phyloP scores from a whole-genome alignment of 768 basidiomycete species.

The Trametes villosa region DNA sequence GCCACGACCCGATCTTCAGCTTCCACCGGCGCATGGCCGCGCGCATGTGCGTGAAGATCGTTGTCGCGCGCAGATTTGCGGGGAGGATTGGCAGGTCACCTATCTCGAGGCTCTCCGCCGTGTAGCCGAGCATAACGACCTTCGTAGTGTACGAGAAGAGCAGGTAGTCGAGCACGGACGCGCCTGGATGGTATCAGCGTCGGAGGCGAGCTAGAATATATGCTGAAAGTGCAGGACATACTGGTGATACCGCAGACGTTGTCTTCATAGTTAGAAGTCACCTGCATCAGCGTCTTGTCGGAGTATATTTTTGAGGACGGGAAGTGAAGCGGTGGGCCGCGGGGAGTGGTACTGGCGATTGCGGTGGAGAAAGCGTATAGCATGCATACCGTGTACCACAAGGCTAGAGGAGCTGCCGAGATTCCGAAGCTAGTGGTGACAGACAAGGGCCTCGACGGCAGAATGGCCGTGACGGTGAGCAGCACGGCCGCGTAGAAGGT shows the following conservation, averaged over 20 bases:
- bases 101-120: conserved; percentile 75
- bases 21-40: conserved; percentile 53
- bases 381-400: conserved; percentile 59
- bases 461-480: conserved; percentile 53
- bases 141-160: conserved; percentile 90
- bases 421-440: conserved; percentile 32
- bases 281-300: conserved; percentile 61
- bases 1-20: conserved; percentile 60
- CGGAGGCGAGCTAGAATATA: neutral
- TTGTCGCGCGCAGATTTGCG: conserved; percentile 66
- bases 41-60: conserved; percentile 70
- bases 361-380: conserved; percentile 52
- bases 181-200: conserved; percentile 39
- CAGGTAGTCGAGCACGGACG: conserved; percentile 63
- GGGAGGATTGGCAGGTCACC: conserved; percentile 87
- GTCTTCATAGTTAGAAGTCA: conserved; percentile 64
- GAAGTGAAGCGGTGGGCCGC: conserved; percentile 77
- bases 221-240: no score
- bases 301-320: conserved; percentile 77
- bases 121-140: conserved; percentile 84
- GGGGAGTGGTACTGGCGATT: conserved; percentile 57
- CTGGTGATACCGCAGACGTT: conserved; percentile 77
- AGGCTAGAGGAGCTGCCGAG: conserved; percentile 28
- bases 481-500: conserved; percentile 52
- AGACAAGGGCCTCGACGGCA: conserved; percentile 50